These are phyloP conservation scores for Cystofilobasidium capitatum DNA, from an alignment of 768 basidiomycete species.

Conservation along the genomic window DNA sequence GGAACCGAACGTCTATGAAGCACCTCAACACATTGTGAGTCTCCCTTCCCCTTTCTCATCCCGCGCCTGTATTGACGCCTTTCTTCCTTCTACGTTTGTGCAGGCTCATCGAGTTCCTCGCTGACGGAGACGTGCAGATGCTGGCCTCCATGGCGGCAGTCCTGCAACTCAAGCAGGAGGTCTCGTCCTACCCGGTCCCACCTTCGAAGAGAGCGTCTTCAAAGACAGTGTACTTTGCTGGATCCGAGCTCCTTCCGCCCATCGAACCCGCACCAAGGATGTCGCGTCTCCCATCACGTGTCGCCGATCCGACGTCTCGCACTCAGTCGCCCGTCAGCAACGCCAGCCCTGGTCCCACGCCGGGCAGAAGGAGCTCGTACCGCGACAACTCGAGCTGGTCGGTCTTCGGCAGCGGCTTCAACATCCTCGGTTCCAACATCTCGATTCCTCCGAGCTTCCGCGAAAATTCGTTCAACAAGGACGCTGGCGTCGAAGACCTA, in stretches of 20 bases:
- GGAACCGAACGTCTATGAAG: neutral
- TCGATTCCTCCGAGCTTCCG: neutral
- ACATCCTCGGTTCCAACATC: constrained; percentile 9
- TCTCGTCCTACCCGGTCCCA: neutral
- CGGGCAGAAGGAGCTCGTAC: neutral
- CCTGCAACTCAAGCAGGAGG: constrained; percentile 46
- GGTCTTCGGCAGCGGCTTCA: constrained; percentile 6
- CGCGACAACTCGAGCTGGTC: constrained; percentile 7
- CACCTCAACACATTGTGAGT: constrained; percentile 31
- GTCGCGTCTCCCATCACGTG: neutral
- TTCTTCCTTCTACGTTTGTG: constrained; percentile 3
- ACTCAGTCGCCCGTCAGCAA: neutral
- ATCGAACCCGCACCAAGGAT: neutral
- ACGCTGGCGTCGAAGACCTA: neutral
- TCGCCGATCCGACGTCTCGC: neutral
- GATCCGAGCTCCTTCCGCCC: neutral
- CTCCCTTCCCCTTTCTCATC: neutral
- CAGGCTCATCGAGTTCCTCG: constrained; percentile 46
- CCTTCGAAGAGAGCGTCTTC: neutral
- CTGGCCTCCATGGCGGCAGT: constrained; percentile 64
- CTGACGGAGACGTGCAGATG: constrained; percentile 64
- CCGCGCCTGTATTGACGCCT: neutral
- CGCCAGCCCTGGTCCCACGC: neutral
- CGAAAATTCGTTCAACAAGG: neutral
- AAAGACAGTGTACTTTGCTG: neutral